These are phyloP conservation scores for Ogataea philodendri DNA, from an alignment of 805 yeast species.

Conservation along the genomic window DNA sequence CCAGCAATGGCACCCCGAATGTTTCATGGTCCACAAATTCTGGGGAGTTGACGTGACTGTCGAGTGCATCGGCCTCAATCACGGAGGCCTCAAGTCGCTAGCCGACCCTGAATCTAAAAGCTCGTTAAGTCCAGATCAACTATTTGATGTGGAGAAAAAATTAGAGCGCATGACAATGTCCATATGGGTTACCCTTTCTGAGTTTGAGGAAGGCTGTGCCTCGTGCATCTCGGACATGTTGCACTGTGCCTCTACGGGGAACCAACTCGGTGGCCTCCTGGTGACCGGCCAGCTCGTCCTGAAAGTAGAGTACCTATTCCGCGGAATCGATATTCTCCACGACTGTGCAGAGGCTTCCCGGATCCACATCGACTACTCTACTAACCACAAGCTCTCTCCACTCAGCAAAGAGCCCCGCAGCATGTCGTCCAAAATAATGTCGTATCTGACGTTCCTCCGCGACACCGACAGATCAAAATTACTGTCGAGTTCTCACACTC, in stretches of 20 bases:
- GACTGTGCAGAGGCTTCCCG: constrained; percentile 23
- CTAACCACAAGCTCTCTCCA: constrained; percentile 34
- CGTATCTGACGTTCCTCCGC: constrained; percentile 78
- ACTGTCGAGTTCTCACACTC: constrained; percentile 44
- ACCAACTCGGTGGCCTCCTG: constrained; percentile 61
- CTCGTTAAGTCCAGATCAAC: constrained; percentile 42
- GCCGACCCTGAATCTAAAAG: constrained; percentile 6
- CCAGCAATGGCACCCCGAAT: constrained; percentile 99
- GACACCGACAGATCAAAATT: constrained; percentile 44
- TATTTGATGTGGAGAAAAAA: constrained; percentile 57
- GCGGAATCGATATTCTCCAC: constrained; percentile 58
- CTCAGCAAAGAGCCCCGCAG: constrained; percentile 72
- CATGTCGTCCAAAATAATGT: constrained; percentile 85
- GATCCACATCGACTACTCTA: constrained; percentile 23
- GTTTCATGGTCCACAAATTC: constrained; percentile 95
- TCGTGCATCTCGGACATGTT: constrained; percentile 89
- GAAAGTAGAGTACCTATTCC: constrained; percentile 73
- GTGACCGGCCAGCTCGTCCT: constrained; percentile 72
- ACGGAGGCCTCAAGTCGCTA: constrained; percentile 14
- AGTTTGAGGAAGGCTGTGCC: constrained; percentile 88
- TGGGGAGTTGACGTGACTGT: constrained; percentile 86
- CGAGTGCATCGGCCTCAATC: constrained; percentile 50
- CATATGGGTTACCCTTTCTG: constrained; percentile 85
- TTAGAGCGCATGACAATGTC: constrained; percentile 56
- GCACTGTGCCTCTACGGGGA: constrained; percentile 72